Evolutionary conservation across 352 stramenopile genomes (phyloP), one percentile per base, ranked within the genome.

Genomic region (Globisporangium mamillatum): DNA sequence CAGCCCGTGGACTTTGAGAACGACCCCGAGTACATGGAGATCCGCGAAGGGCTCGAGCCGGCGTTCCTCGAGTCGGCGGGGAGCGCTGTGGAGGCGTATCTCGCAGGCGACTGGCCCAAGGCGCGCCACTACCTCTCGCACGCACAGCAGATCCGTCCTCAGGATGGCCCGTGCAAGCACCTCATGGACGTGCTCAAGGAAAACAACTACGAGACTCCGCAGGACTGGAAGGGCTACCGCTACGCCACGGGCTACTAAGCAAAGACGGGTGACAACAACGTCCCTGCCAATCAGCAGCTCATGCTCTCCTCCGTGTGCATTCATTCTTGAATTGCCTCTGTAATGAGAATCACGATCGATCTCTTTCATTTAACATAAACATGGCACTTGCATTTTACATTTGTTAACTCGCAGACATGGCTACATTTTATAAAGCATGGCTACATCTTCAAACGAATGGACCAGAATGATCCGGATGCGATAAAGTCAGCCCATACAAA

Each of bases 101-200:
- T 96, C 22, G 75, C 75, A 3, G 84, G 84, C 59, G 84, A 92
- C 61, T 94, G 84, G 84, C 75, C 78, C 44, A 91, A 93, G 58
- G 81, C 85, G 29, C 69, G 82, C 12, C 81, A 92, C 69, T 93
- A 93, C 55, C 74, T 94, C 25, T 80, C 81, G 0, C 84, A 90
- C 55, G 84, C 86, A 7, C 82, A 84, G 56, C 82, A 94, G 71
- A 86, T 92, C 36, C 84, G 86, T 24, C 84, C 86, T 2, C 75
- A 79, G n/a, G 94, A 99, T 75, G 94, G 95, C 1, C 92, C 96
- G 3, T 96, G 82, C 72, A 91, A 95, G 70, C 81, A 90, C 50
- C 80, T 99, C 25, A 96, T 98, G 75, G 73, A 66, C 25, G 97
- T 91, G 64, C 97, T 99, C 64, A 86, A 96, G 70, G 77, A 86